phyloP scores from a whole-genome alignment of 2,329 filamentous ascomycete genomes.

The Fusarium euwallaceae region DNA sequence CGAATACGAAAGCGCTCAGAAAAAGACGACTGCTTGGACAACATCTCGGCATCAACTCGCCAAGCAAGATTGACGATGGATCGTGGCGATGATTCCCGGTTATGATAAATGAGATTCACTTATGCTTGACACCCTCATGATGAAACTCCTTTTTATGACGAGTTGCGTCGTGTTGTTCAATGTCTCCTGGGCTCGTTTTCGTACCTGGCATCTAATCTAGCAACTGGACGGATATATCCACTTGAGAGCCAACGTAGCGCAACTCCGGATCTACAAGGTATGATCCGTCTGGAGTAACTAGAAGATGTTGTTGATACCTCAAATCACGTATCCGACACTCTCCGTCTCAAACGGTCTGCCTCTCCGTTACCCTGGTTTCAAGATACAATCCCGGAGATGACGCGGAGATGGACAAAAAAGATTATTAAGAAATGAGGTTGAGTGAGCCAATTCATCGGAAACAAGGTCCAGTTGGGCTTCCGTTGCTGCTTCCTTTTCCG shows the following conservation, averaged over 20 bases:
- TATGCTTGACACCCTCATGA: neutral
- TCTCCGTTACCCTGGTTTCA: neutral
- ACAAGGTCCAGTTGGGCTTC: conserved; percentile 1
- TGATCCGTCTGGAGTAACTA: neutral
- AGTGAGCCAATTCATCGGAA: neutral
- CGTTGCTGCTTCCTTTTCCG: neutral
- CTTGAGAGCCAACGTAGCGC: neutral
- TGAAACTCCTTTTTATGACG: neutral
- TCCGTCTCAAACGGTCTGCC: neutral
- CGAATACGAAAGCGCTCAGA: conserved; percentile 51
- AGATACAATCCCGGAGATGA: conserved; percentile 2
- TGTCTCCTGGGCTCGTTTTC: conserved; percentile 7
- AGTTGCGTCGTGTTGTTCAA: neutral
- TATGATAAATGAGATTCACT: neutral
- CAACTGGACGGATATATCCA: neutral
- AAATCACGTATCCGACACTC: neutral
- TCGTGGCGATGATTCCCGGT: neutral
- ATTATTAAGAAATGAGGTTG: neutral
- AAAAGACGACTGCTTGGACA: conserved; percentile 23
- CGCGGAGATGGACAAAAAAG: conserved; percentile 2
- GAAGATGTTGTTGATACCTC: neutral
- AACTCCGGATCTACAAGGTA: neutral
- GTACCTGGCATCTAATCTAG: neutral
- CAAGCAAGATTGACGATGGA: conserved; percentile 6
- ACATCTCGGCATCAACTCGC: conserved; percentile 7